A percentile compares a stretch with the other conserved stretches of the same genome.
Conservation (phyloP, 352 stramenopile species). For the Phytopythium helicoides region DNA sequence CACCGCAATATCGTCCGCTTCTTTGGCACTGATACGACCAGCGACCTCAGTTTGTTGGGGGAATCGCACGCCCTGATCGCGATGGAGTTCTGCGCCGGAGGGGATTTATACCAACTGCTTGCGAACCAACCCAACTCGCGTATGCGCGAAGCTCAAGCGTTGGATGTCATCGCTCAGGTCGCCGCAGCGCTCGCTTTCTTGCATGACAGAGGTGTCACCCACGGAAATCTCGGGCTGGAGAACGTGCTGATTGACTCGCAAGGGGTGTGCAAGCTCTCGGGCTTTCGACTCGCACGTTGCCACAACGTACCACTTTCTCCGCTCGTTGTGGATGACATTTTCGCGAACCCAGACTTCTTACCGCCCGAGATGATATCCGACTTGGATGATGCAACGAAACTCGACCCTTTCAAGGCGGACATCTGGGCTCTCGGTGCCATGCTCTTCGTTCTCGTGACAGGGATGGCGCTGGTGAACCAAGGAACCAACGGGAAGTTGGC, state of each 20-base stretch:
- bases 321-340: neutral
- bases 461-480: conserved; percentile 16
- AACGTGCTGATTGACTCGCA: conserved; percentile 31
- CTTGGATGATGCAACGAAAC: neutral
- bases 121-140: neutral
- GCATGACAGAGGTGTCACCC: conserved; percentile 12
- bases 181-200: conserved; percentile 8
- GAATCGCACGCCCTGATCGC: conserved; percentile 18
- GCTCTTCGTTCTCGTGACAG: conserved; percentile 36
- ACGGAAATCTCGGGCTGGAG: conserved; percentile 38
- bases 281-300: conserved; percentile 27
- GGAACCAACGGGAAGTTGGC: conserved; percentile 10
- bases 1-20: conserved; percentile 25
- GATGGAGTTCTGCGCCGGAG: conserved; percentile 35
- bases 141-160: conserved; percentile 10
- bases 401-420: conserved; percentile 9
- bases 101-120: conserved; percentile 24
- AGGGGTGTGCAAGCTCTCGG: conserved; percentile 32
- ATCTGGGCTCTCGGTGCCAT: conserved; percentile 39
- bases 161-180: conserved; percentile 18
- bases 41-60: neutral
- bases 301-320: conserved; percentile 4
- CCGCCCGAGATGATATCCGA: conserved; percentile 9
- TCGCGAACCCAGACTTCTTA: conserved; percentile 6
- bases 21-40: conserved; percentile 3